Conservation (phyloP, 1,139 yeast species). For the Geotrichum reessii region DNA sequence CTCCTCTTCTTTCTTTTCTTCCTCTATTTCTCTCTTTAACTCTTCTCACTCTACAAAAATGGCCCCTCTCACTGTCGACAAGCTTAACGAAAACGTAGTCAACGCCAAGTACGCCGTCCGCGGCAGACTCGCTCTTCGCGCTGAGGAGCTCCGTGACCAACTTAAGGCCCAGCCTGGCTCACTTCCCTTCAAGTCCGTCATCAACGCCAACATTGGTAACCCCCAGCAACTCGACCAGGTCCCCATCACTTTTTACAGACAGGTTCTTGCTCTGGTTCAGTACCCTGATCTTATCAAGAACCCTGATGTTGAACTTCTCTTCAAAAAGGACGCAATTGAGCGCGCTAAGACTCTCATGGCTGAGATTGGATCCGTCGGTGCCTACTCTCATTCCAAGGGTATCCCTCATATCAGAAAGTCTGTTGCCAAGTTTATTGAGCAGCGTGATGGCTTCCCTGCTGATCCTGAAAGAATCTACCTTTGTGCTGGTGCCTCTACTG, state of each 20-base stretch:
- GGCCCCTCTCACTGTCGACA: slow-evolving; percentile 35
- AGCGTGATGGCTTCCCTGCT: slow-evolving; percentile 64
- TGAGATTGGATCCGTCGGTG: slow-evolving; percentile 79
- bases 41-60: not conserved
- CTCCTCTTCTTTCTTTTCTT: not conserved
- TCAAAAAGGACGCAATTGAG: slow-evolving; percentile 64
- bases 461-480: slow-evolving; percentile 68
- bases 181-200: slow-evolving; percentile 69
- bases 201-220: slow-evolving; percentile 91
- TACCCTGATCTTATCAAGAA: slow-evolving; percentile 62
- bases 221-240: slow-evolving; percentile 94
- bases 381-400: slow-evolving; percentile 92
- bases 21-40: not conserved
- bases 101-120: slow-evolving; percentile 93
- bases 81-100: slow-evolving; percentile 67
- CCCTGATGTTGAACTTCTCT: slow-evolving; percentile 35
- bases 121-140: slow-evolving; percentile 87
- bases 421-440: slow-evolving; percentile 71
- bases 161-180: slow-evolving; percentile 50
- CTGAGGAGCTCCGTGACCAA: slow-evolving; percentile 69
- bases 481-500: slow-evolving; percentile 92
- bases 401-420: slow-evolving; percentile 62
- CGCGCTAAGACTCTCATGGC: slow-evolving; percentile 60
- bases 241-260: slow-evolving; percentile 93
- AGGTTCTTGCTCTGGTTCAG: slow-evolving; percentile 78